phyloP scores from a whole-genome alignment of 2,329 filamentous ascomycete species.

The Claviceps quebecensis region DNA sequence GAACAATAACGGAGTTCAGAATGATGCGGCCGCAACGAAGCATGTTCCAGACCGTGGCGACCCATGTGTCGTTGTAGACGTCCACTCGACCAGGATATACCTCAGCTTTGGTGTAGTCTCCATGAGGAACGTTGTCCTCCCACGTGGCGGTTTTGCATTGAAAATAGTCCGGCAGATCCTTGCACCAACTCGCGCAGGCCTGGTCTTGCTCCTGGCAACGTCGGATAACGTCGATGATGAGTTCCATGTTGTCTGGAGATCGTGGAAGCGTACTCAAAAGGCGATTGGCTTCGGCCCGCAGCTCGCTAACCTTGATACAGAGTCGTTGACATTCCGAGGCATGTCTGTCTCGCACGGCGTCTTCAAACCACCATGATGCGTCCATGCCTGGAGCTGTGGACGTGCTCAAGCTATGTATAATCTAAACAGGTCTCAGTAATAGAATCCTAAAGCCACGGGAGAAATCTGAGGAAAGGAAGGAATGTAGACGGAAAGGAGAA shows the following conservation, averaged over 20 bases:
- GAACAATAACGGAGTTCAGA: constrained; percentile 39
- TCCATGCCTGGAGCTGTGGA: constrained; percentile 39
- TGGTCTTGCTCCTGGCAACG: constrained; percentile 38
- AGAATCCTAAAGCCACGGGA: neutral
- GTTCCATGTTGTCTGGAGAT: constrained; percentile 34
- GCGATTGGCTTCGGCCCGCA: constrained; percentile 39
- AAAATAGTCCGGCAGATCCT: constrained; percentile 34
- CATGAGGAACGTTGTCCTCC: constrained; percentile 38
- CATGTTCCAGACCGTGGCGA: constrained; percentile 44
- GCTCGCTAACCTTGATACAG: constrained; percentile 38
- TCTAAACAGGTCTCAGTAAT: constrained; percentile 21
- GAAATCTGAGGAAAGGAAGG: neutral
- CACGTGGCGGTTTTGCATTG: constrained; percentile 39
- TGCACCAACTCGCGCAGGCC: constrained; percentile 37
- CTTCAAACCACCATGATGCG: constrained; percentile 44
- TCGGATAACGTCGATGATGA: constrained; percentile 37
- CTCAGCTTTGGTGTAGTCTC: constrained; percentile 38
- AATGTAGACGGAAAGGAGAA: too few relatives aligned
- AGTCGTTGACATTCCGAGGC: constrained; percentile 36
- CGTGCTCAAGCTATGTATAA: constrained; percentile 41
- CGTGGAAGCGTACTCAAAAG: constrained; percentile 32
- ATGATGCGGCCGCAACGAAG: constrained; percentile 38
- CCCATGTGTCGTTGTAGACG: constrained; percentile 43
- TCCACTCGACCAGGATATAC: constrained; percentile 48
- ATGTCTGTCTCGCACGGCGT: constrained; percentile 34